Evolutionary conservation across 179 eudicot genomes (phyloP).

Genomic region (Camellia oleifera): DNA sequence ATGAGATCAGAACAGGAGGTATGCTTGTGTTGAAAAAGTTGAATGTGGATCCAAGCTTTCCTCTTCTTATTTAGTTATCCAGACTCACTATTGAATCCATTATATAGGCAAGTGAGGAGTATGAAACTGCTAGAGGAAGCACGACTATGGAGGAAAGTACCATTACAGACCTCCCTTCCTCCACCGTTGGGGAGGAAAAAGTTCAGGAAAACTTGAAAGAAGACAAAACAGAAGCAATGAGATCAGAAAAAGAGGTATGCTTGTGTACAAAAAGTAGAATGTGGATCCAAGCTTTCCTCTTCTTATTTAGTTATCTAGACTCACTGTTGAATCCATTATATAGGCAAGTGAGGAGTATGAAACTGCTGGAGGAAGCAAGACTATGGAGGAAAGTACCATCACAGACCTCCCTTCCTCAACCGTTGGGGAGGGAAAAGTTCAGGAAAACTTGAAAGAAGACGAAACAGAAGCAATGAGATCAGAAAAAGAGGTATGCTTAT

Average conservation of each 20-base stretch:
- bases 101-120: neutral
- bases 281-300: neutral
- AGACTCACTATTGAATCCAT: neutral
- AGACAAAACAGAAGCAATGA: neutral
- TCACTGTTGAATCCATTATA: neutral
- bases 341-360: neutral
- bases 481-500: neutral
- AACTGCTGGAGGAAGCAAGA: neutral
- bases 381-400: neutral
- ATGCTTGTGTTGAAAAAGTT: neutral
- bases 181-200: neutral
- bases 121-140: neutral
- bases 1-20: neutral
- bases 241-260: neutral
- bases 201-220: neutral
- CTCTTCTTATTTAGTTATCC: neutral
- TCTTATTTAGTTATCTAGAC: neutral
- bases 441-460: neutral
- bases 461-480: neutral
- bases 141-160: neutral
- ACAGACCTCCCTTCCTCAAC: neutral
- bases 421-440: neutral
- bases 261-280: neutral
- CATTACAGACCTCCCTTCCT: neutral
- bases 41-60: neutral